Percentiles rank a stretch among this genome's conserved stretches.
Evolutionary conservation across 768 basidiomycete species (phyloP).

Genomic region (Auricularia heimuer): DNA sequence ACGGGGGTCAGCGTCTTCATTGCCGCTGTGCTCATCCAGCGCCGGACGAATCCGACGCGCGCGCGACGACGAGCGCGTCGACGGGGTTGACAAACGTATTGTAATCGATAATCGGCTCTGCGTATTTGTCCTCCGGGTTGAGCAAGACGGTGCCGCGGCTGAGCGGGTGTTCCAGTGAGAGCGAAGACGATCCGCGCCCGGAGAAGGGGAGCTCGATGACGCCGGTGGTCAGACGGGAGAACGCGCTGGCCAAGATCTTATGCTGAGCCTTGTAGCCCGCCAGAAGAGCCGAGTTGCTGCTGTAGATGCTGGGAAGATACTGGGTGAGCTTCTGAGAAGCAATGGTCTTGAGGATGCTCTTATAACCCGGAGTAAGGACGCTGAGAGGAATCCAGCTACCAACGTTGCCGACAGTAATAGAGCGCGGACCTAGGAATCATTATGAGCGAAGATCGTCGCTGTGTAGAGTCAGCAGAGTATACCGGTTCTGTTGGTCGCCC

Average conservation of each 20-base stretch:
- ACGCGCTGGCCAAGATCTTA: not conserved
- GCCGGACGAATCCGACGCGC: not conserved
- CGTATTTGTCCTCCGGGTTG: not conserved
- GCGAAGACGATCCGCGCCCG: not conserved
- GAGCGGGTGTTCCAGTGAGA: not conserved
- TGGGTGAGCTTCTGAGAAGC: not conserved
- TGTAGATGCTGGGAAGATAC: not conserved
- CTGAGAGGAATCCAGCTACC: not conserved
- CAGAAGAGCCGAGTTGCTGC: not conserved
- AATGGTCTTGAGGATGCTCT: not conserved
- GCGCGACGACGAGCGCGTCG: not conserved
- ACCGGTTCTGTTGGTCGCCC: not conserved
- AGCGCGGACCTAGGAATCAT: not conserved
- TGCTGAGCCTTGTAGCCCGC: not conserved
- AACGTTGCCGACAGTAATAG: not conserved
- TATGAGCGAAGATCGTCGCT: not conserved
- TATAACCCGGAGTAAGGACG: not conserved
- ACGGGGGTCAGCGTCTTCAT: not conserved
- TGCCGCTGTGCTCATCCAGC: not conserved
- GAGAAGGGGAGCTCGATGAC: not conserved
- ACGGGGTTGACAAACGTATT: not conserved
- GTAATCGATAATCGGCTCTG: not conserved
- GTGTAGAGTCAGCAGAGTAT: not conserved
- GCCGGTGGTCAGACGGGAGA: not conserved
- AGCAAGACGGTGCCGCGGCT: not conserved